Conservation (phyloP, 164 flowering plant genomes). For the Aristolochia contorta region DNA sequence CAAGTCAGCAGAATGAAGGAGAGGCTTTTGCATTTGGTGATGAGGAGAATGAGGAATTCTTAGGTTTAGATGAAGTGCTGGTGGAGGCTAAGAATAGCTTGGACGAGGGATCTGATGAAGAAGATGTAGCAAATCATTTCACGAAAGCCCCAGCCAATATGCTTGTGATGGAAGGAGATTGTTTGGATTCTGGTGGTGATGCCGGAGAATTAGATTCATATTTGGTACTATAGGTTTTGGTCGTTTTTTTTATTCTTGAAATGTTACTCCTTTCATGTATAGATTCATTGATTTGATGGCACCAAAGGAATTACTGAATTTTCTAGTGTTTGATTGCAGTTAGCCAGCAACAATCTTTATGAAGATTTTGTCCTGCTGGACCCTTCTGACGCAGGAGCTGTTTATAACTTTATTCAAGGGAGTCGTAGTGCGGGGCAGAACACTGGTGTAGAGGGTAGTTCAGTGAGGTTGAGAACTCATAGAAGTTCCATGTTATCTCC, state of each 20-base stretch:
- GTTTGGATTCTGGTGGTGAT: conserved; percentile 70
- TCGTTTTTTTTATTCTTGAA: background rate
- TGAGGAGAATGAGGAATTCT: conserved; percentile 44
- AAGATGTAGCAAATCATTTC: conserved; percentile 32
- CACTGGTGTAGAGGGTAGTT: conserved; percentile 25
- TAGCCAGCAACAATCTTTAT: conserved; percentile 65
- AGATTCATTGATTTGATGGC: background rate
- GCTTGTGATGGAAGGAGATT: conserved; percentile 93
- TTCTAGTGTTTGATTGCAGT: conserved; percentile 35
- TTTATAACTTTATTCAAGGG: conserved; percentile 41
- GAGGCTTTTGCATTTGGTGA: conserved; percentile 33
- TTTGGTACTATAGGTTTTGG: conserved; percentile 42
- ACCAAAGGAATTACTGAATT: too few species aligned
- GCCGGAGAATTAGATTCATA: conserved; percentile 79
- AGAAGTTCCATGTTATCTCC: conserved; percentile 58
- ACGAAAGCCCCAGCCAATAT: conserved; percentile 85
- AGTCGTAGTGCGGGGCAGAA: conserved; percentile 21
- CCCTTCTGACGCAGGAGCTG: conserved; percentile 62
- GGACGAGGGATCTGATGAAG: conserved; percentile 27
- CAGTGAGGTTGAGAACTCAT: conserved; percentile 32
- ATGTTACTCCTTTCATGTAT: background rate
- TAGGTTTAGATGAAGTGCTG: conserved; percentile 74
- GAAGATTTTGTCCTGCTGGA: conserved; percentile 83
- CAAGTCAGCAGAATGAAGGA: conserved; percentile 28
- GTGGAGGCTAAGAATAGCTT: conserved; percentile 66